Conservation (phyloP, 2,329 filamentous ascomycete species). For the Paecilomyces sp. region DNA sequence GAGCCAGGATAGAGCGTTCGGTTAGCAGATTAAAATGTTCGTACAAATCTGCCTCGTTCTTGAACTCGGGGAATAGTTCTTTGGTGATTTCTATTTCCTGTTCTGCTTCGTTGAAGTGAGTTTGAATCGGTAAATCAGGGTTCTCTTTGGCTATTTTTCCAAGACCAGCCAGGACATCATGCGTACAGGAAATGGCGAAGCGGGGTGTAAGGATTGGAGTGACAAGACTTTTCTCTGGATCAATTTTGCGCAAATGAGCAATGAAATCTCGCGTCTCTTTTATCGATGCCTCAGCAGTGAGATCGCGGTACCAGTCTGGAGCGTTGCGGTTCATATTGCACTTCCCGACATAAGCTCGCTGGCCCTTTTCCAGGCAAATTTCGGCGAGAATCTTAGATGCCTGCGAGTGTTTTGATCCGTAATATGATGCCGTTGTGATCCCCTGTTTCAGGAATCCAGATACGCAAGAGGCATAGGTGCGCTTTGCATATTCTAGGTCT, state of each 20-base stretch:
- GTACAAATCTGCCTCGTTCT: conserved; percentile 56
- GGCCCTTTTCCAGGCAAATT: conserved; percentile 22
- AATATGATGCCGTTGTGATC: conserved; percentile 30
- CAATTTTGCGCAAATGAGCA: conserved; percentile 39
- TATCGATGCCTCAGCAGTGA: conserved; percentile 40
- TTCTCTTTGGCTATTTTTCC: conserved; percentile 47
- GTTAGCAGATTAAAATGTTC: conserved; percentile 48
- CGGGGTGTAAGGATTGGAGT: conserved; percentile 50
- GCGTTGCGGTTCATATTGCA: conserved; percentile 32
- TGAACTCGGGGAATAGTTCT: conserved; percentile 49
- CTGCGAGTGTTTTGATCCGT: conserved; percentile 23
- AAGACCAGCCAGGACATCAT: conserved; percentile 48
- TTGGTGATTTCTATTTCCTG: conserved; percentile 53
- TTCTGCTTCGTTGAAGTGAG: conserved; percentile 60
- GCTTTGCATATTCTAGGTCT: conserved; percentile 46
- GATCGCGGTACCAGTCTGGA: conserved; percentile 49
- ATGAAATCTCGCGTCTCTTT: conserved; percentile 46
- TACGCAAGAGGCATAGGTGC: conserved; percentile 48
- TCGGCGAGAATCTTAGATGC: conserved; percentile 26
- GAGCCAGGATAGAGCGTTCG: conserved; percentile 54
- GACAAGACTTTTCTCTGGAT: conserved; percentile 39
- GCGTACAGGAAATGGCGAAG: conserved; percentile 55
- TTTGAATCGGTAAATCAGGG: conserved; percentile 52
- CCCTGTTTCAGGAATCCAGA: conserved; percentile 52
- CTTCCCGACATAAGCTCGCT: conserved; percentile 29